These are phyloP conservation scores for Termitomyces sp. DNA, from an alignment of 1,284 basidiomycete genomes.

Conservation along the genomic window DNA sequence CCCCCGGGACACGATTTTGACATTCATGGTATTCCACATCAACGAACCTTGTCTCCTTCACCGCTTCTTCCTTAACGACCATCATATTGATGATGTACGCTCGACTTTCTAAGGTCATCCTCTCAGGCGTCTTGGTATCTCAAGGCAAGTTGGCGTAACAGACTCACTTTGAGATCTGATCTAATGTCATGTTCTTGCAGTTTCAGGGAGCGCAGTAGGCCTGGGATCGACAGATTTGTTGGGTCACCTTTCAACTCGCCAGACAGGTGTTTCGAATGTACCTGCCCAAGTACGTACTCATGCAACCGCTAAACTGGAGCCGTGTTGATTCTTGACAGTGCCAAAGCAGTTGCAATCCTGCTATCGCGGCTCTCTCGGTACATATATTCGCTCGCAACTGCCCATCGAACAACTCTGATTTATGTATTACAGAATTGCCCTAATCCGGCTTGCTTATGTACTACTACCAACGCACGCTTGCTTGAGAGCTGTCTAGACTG, in stretches of 20 bases:
- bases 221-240: neutral
- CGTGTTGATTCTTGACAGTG: slow-evolving; percentile 1
- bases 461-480: slow-evolving; percentile 12
- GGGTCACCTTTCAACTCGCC: slow-evolving; percentile 1
- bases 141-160: neutral
- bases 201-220: slow-evolving; percentile 1
- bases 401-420: neutral
- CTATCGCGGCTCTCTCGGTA: neutral
- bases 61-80: neutral
- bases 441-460: slow-evolving; percentile 17
- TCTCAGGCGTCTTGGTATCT: neutral
- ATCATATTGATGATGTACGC: neutral
- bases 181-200: neutral
- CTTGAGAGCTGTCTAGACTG: slow-evolving; percentile 21
- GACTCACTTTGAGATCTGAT: neutral
- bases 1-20: too few species aligned
- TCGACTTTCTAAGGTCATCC: neutral
- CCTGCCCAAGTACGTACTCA: slow-evolving; percentile 1
- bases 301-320: neutral
- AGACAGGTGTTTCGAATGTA: neutral
- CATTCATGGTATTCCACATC: neutral
- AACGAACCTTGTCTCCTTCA: neutral
- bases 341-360: slow-evolving; percentile 1
- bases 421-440: slow-evolving; percentile 9
- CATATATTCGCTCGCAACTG: neutral